Base-by-base conservation (phyloP, 1,284 basidiomycete genomes). In the Cryptococcus sp. region DNA sequence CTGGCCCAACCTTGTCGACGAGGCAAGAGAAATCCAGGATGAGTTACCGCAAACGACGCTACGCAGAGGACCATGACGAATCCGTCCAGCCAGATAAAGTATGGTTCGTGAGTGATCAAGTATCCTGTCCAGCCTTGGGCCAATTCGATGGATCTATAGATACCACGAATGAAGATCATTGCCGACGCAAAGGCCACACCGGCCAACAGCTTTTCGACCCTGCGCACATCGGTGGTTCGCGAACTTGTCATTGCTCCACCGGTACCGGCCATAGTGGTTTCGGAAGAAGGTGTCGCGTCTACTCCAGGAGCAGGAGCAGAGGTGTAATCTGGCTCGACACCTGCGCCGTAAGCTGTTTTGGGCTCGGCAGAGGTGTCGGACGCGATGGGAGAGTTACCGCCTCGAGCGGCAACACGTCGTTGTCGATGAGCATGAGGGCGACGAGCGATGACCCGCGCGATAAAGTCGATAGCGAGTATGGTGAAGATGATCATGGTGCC, bases 101-200 rank as follows among this genome's bases (percentile, higher is more conserved):
- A 70, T 5, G 37, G 29, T 49, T 67, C 67, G 50, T 65, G 64
- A 10, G 65, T 67, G 46, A 67, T 66, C 34, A 69, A 23, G 29
- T 57, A 46, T 1, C 67, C 65, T 8, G 19, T 54, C 72, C 71
- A 73, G 15, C 72, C 72, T 53, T 73, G 64, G 3, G 62, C 58
- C 48, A 74, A 61, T 60, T 74, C 72, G 53, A 74, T 65, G 6
- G 69, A 64, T 46, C 72, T 64, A 53, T 72, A 74, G 25, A 74
- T 61, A 39, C 70, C 67, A 47, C 67, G 65, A 20, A 67, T 60
- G 54, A 55, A 59, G 50, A 70, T 68, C 66, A 68, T 68, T 38
- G 65, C 20, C 0, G 66, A 65, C 2, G 66, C 66, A 43, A 62
- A 63, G 5, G 61, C 61, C 3, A 71, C 64, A 20, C 64, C 59